Evolutionary conservation across 2,329 filamentous ascomycete species (phyloP).

Genomic region (Fusarium sp.): DNA sequence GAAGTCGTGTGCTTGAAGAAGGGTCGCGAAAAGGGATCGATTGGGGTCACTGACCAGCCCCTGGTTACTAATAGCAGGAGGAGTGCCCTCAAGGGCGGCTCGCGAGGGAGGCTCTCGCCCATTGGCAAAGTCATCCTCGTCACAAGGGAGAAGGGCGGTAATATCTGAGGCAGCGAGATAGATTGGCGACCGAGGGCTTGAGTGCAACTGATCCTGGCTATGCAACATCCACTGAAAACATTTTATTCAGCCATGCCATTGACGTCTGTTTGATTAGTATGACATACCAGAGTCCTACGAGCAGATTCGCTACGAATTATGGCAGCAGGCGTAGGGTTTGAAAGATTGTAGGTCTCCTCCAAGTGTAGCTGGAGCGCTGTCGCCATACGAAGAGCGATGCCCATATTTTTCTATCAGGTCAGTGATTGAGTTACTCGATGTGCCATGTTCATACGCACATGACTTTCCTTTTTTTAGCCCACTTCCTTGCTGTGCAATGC

Average conservation of each 20-base stretch:
- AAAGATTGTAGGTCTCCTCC: constrained; percentile 63
- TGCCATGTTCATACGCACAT: constrained; percentile 53
- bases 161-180: constrained; percentile 65
- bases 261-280: background rate
- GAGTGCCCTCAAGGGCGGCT: constrained; percentile 65
- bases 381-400: constrained; percentile 67
- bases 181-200: constrained; percentile 62
- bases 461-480: constrained; percentile 65
- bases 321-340: constrained; percentile 56
- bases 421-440: background rate
- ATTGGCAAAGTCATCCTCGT: constrained; percentile 62
- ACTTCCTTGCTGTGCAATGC: constrained; percentile 68
- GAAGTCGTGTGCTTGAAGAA: constrained; percentile 66
- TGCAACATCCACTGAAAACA: constrained; percentile 66
- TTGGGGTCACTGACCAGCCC: constrained; percentile 55
- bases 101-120: constrained; percentile 61
- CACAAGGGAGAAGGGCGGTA: constrained; percentile 63
- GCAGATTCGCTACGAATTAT: constrained; percentile 66
- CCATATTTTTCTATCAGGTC: constrained; percentile 62
- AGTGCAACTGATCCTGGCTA: constrained; percentile 68
- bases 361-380: constrained; percentile 65
- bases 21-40: constrained; percentile 64
- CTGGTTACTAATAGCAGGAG: constrained; percentile 60
- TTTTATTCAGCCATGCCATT: constrained; percentile 6
- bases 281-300: constrained; percentile 63